phyloP scores from a whole-genome alignment of 345 rosid species.

The Balakata baccata region DNA sequence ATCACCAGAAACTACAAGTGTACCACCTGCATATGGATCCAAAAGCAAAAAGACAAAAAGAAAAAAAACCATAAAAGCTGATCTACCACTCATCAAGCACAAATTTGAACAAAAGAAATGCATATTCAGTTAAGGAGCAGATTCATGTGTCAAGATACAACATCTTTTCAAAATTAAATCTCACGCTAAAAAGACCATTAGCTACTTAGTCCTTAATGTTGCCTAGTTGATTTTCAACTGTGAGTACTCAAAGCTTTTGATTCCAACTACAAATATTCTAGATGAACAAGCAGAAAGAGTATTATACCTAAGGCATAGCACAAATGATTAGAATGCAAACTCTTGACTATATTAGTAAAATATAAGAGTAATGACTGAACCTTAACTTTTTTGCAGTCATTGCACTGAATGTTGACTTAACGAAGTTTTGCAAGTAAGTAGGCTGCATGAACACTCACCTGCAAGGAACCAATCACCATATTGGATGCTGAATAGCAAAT shows the following conservation, averaged over 20 bases:
- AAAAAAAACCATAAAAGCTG: background rate
- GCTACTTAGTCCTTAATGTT: background rate
- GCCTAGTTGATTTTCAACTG: background rate
- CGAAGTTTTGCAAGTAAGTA: conserved; percentile 79
- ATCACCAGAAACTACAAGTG: conserved; percentile 98
- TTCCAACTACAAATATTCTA: background rate
- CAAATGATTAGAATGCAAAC: background rate
- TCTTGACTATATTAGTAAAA: background rate
- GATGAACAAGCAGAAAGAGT: background rate
- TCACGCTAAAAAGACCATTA: background rate
- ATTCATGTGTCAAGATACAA: background rate
- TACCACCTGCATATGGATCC: conserved; percentile 62
- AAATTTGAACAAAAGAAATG: background rate
- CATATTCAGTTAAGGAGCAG: background rate
- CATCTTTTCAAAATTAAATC: background rate
- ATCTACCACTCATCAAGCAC: background rate
- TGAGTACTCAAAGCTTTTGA: background rate
- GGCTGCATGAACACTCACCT: conserved; percentile 94
- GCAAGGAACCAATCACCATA: conserved; percentile 20
- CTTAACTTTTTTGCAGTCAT: conserved; percentile 69
- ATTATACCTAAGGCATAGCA: background rate
- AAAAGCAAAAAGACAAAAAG: conserved; percentile 9
- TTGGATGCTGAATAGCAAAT: background rate
- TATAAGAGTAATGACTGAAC: background rate
- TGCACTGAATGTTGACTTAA: conserved; percentile 86